These are phyloP conservation scores for Volvariella surrecta DNA, from an alignment of 1,284 basidiomycete genomes.

Conservation along the genomic window DNA sequence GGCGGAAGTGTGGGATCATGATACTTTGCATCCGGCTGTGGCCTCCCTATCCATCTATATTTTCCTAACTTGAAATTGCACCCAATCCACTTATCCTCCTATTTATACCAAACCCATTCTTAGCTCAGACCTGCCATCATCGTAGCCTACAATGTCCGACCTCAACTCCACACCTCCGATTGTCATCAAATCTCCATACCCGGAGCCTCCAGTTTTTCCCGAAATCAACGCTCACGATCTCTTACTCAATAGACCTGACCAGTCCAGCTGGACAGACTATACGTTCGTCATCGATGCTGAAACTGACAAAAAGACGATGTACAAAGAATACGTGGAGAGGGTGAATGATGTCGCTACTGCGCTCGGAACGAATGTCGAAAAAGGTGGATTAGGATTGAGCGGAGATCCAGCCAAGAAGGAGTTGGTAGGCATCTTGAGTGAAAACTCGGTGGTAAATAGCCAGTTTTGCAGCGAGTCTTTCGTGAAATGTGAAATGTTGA, in stretches of 20 bases:
- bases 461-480: neutral
- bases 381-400: slow-evolving; percentile 51
- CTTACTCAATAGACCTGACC: slow-evolving; percentile 45
- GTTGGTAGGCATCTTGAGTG: slow-evolving; percentile 59
- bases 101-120: no score
- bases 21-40: no score
- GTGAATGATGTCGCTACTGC: slow-evolving; percentile 51
- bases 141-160: no score
- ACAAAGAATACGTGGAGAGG: slow-evolving; percentile 38
- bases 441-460: slow-evolving; percentile 55
- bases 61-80: no score
- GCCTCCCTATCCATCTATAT: no score
- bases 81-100: no score
- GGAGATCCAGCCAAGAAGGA: slow-evolving; percentile 38
- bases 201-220: slow-evolving; percentile 27
- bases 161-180: no score
- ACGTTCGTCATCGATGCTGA: slow-evolving; percentile 48
- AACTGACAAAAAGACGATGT: slow-evolving; percentile 38
- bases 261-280: slow-evolving; percentile 43
- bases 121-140: no score
- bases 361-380: slow-evolving; percentile 31
- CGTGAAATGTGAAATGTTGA: slow-evolving; percentile 4
- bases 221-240: slow-evolving; percentile 49
- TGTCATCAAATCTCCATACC: slow-evolving; percentile 33
- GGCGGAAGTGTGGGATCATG: no score